phyloP scores from a whole-genome alignment of 1,284 basidiomycete genomes.

The Neotropicomus parvogracilis region DNA sequence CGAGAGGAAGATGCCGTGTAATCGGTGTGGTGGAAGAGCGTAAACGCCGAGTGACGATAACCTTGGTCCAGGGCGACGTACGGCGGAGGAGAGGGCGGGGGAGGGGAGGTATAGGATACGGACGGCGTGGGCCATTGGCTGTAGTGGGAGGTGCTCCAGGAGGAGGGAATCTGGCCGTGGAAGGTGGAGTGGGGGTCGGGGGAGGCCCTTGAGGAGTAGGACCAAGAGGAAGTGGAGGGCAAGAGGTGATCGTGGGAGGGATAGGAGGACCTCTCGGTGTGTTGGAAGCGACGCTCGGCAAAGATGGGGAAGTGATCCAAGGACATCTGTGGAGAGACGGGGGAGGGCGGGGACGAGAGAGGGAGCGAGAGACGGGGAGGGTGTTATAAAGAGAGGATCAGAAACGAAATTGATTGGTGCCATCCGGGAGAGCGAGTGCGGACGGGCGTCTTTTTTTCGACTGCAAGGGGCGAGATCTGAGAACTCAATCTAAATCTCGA shows the following conservation, averaged over 20 bases:
- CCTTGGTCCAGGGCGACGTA: slow-evolving; percentile 20
- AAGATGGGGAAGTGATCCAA: slow-evolving; percentile 34
- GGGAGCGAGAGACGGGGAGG: slow-evolving; percentile 13
- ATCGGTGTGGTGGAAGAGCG: slow-evolving; percentile 22
- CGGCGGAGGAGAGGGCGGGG: slow-evolving; percentile 28
- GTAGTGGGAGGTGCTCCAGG: slow-evolving; percentile 26
- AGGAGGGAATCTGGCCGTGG: slow-evolving; percentile 11
- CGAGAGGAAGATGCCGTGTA: slow-evolving; percentile 24
- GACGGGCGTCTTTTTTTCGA: neutral
- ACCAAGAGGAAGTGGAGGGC: slow-evolving; percentile 24
- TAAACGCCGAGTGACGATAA: slow-evolving; percentile 28
- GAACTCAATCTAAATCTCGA: slow-evolving; percentile 24
- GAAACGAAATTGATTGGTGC: slow-evolving; percentile 17
- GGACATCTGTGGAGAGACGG: slow-evolving; percentile 19
- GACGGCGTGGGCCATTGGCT: slow-evolving; percentile 21
- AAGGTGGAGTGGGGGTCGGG: slow-evolving; percentile 18
- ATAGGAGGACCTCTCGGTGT: slow-evolving; percentile 26
- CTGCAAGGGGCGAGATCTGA: slow-evolving; percentile 12
- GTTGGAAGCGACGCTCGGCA: slow-evolving; percentile 33
- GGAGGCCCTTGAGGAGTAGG: slow-evolving; percentile 27
- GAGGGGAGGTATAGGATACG: slow-evolving; percentile 21
- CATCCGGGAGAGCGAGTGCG: slow-evolving; percentile 5
- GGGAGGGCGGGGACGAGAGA: neutral
- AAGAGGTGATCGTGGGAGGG: slow-evolving; percentile 24
- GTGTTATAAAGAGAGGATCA: slow-evolving; percentile 32